Evolutionary conservation across 2,329 filamentous ascomycete genomes (phyloP), one percentile per base, ranked within the genome.

Genomic region (Periconia sp.): DNA sequence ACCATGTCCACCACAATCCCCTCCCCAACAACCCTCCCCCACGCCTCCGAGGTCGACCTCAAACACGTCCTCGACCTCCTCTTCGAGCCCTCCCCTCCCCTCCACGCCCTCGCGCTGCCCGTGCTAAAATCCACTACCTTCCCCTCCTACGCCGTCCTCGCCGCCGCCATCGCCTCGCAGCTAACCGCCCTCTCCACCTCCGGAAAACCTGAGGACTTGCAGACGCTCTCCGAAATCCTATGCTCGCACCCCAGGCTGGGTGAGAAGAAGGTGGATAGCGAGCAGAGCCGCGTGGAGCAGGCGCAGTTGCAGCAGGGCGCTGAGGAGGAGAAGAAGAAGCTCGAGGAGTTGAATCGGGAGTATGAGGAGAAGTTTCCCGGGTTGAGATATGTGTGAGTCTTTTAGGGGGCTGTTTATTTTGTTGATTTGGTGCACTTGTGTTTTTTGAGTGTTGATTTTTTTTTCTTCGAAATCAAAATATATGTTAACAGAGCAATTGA

Each of bases 311-410:
- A 88, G 52, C 74, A 74, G 8, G 69, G 65, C 17, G 61, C 51
- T 0, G 74, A 73, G 33, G 82, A 84, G 44, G 85, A 89, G 66
- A 78, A 77, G 9, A 76, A 78, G 54, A 74, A 78, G 64, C 74
- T 96, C 56, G 79, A 77, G 7, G 69, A 67, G 30, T 74, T 96
- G 64, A 97, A 97, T 69, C 74, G 74, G 11, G 84, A 90, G 73
- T 97, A 96, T 69, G 92, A 96, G 73, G 77, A 77, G n/a, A 81
- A 65, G 52, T 96, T 93, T 72, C 91, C 91, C 0, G 91, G 92
- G 0, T 72, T 97, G 69, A 82, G 88, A 74, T 97, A 95, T 78
- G 91, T 96, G 68, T 83, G 76, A 48, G 76, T 69, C 13, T 47
- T 35, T 19, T n/a, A n/a, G n/a, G n/a, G n/a, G n/a, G 11, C n/a